Evolutionary conservation across 2,329 filamentous ascomycete genomes (phyloP).

Genomic region (Penicillium freii): DNA sequence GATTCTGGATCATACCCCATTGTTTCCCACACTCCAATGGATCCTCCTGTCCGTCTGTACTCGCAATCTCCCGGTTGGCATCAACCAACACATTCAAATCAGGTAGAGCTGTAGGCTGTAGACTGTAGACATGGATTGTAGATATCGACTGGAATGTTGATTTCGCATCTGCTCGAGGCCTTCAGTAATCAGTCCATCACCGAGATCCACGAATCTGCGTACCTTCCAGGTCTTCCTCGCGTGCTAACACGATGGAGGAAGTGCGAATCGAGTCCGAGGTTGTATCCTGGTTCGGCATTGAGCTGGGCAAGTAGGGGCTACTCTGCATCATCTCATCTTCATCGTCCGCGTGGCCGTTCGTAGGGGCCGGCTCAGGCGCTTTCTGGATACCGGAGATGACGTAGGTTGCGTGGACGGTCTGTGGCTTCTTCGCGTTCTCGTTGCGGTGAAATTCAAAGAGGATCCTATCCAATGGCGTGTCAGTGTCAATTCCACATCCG

Average conservation of each 20-base stretch:
- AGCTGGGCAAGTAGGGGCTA: conserved; percentile 66
- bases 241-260: conserved; percentile 63
- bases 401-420: conserved; percentile 88
- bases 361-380: conserved; percentile 30
- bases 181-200: not conserved
- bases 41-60: conserved; percentile 58
- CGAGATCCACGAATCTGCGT: conserved; percentile 3
- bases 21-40: conserved; percentile 57
- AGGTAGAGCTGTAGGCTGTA: conserved; percentile 68
- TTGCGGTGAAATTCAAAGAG: conserved; percentile 78
- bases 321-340: conserved; percentile 63
- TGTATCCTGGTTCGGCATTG: conserved; percentile 56
- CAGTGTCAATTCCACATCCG: conserved; percentile 7
- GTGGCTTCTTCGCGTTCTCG: conserved; percentile 72
- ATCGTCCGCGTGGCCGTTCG: conserved; percentile 56
- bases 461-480: conserved; percentile 57
- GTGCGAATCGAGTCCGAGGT: conserved; percentile 54
- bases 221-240: conserved; percentile 72
- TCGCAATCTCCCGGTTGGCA: conserved; percentile 61
- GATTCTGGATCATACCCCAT: conserved; percentile 75
- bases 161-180: conserved; percentile 56
- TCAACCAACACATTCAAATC: conserved; percentile 72
- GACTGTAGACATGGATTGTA: conserved; percentile 83
- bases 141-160: conserved; percentile 68
- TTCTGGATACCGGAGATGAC: conserved; percentile 70